Evolutionary conservation across 2,329 filamentous ascomycete genomes (phyloP).

Genomic region (Capronia epimyces): DNA sequence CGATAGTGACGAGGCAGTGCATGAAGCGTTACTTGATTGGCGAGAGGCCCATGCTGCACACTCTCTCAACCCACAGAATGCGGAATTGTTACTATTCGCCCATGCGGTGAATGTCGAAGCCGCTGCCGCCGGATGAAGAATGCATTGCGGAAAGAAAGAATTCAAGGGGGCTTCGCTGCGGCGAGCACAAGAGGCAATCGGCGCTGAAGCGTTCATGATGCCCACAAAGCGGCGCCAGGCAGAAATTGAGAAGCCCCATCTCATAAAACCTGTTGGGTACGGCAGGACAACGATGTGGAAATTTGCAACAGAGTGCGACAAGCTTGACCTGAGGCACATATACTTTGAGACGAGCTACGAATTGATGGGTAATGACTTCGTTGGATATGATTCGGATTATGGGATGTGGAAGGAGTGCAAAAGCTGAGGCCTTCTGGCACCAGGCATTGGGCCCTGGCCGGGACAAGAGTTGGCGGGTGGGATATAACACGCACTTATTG

Average conservation of each 20-base stretch:
- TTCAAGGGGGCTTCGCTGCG: background rate
- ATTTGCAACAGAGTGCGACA: background rate
- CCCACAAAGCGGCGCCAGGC: background rate
- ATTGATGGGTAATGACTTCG: constrained; percentile 21
- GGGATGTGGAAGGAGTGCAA: constrained; percentile 4
- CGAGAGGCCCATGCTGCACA: constrained; percentile 64
- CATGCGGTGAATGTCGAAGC: constrained; percentile 15
- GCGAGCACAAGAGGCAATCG: background rate
- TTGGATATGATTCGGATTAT: constrained; percentile 15
- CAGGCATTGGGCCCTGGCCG: background rate
- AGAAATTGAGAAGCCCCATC: background rate
- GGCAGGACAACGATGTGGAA: background rate
- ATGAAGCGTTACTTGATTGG: constrained; percentile 93
- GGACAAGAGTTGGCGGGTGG: background rate
- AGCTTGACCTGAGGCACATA: background rate
- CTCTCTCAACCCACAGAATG: constrained; percentile 37
- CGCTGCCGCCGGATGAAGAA: constrained; percentile 4
- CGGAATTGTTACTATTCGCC: constrained; percentile 27
- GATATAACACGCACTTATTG: background rate
- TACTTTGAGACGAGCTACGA: constrained; percentile 21
- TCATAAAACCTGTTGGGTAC: background rate
- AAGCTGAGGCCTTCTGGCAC: background rate
- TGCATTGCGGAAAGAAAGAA: background rate
- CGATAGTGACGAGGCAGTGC: constrained; percentile 91
- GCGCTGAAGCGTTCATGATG: background rate